phyloP scores from a whole-genome alignment of 257 asterid species.

The Ilex aquifolium region DNA sequence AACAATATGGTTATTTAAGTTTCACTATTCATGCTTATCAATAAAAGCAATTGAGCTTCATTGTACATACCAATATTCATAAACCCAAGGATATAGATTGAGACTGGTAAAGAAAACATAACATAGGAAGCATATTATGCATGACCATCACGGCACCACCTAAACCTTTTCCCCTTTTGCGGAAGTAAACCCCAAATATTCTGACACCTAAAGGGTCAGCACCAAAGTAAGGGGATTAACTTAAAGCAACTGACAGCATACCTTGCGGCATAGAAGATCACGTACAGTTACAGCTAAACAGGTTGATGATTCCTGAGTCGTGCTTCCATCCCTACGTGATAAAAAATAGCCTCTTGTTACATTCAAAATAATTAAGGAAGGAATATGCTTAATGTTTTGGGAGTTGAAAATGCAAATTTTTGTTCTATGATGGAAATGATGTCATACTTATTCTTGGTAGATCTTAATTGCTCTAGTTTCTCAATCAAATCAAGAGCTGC shows the following conservation, averaged over 20 bases:
- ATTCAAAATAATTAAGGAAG: constrained; percentile 7
- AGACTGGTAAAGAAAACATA: too few species aligned
- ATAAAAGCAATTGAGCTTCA: too few species aligned
- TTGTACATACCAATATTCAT: too few species aligned
- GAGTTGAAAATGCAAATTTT: constrained; percentile 7
- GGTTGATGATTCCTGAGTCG: constrained; percentile 32
- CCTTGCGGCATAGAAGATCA: constrained; percentile 70
- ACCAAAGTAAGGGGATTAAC: neutral
- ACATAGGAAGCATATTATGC: too few species aligned
- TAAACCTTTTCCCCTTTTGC: too few species aligned
- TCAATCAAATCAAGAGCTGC: constrained; percentile 78
- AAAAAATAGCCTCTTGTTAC: constrained; percentile 21
- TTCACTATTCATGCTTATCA: too few species aligned
- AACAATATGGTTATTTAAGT: too few species aligned
- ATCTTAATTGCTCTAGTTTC: constrained; percentile 42
- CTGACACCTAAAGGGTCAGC: neutral
- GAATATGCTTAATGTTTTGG: neutral
- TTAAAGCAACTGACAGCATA: constrained; percentile 19
- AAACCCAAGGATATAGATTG: too few species aligned
- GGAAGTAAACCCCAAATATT: too few species aligned
- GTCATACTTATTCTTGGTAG: constrained; percentile 39
- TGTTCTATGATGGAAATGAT: constrained; percentile 8
- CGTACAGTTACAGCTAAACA: constrained; percentile 61
- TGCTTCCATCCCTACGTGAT: constrained; percentile 38
- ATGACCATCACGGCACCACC: too few species aligned